These are phyloP conservation scores for Saccharum hybrid DNA, from an alignment of 202 grass and related monocot genomes.

Conservation along the genomic window DNA sequence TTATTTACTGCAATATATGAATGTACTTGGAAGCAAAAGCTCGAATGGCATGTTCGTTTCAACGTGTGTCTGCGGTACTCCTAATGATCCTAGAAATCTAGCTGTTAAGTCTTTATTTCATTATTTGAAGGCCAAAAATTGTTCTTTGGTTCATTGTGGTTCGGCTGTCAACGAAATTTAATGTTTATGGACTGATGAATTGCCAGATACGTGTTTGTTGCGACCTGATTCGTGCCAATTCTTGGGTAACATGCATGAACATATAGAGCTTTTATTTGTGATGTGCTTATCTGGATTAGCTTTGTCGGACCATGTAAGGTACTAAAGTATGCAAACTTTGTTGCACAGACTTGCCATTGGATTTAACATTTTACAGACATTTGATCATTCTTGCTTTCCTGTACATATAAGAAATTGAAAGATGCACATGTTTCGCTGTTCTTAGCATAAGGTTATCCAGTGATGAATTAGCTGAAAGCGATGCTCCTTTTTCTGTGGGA, in stretches of 20 bases:
- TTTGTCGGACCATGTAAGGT: too few relatives aligned
- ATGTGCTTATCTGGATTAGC: too few relatives aligned
- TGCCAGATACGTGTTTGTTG: neutral
- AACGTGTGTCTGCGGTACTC: neutral
- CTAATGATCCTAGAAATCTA: neutral
- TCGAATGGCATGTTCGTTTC: neutral
- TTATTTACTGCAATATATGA: neutral
- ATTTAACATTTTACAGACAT: too few relatives aligned
- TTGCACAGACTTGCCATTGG: too few relatives aligned
- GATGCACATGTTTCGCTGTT: neutral
- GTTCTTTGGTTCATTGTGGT: neutral
- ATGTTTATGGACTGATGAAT: neutral
- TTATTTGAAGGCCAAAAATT: neutral
- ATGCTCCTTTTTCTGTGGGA: neutral
- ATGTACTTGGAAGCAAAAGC: neutral
- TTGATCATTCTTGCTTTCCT: too few relatives aligned
- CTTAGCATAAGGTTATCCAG: neutral
- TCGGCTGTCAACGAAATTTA: neutral
- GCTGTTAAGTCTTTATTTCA: neutral
- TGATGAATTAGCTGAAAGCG: neutral
- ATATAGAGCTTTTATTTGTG: too few relatives aligned
- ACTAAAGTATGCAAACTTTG: too few relatives aligned
- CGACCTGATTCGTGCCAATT: neutral
- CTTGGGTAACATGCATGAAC: neutral
- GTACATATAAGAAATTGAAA: neutral